Evolutionary conservation across 495 filamentous ascomycete species (phyloP).

Genomic region (Aspergillus incahuasiensis): DNA sequence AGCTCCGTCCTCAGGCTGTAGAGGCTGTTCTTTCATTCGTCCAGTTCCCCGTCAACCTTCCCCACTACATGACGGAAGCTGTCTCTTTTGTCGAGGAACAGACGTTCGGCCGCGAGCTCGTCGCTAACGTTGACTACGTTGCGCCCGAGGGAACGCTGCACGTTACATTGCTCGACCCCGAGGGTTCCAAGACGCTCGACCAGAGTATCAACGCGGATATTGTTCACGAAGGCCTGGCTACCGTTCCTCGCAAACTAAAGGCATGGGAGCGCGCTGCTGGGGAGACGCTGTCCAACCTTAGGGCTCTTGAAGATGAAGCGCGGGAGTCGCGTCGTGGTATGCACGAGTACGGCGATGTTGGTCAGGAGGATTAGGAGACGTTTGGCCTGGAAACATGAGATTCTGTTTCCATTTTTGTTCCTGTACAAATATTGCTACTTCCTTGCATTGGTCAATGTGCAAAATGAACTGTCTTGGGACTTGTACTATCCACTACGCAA

Average conservation of each 20-base stretch:
- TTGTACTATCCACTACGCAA: background rate
- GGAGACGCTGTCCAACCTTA: slow-evolving; percentile 62
- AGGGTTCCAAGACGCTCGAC: slow-evolving; percentile 52
- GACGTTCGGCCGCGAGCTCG: slow-evolving; percentile 64
- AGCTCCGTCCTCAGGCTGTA: slow-evolving; percentile 77
- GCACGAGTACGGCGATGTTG: slow-evolving; percentile 97
- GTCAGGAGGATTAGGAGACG: slow-evolving; percentile 71
- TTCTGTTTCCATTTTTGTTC: background rate
- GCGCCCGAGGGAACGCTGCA: slow-evolving; percentile 70
- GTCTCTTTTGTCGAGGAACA: slow-evolving; percentile 64
- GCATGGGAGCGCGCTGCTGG: slow-evolving; percentile 76
- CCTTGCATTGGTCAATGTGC: background rate
- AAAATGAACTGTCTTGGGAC: background rate
- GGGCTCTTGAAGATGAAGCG: slow-evolving; percentile 65
- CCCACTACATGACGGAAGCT: slow-evolving; percentile 77
- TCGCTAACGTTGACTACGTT: slow-evolving; percentile 85
- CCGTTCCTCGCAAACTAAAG: slow-evolving; percentile 86
- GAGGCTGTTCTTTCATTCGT: slow-evolving; percentile 86
- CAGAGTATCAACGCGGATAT: slow-evolving; percentile 85
- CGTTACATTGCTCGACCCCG: slow-evolving; percentile 79
- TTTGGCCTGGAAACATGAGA: background rate
- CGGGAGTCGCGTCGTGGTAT: slow-evolving; percentile 75
- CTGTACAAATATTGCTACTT: slow-evolving; percentile 12
- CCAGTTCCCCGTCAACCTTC: slow-evolving; percentile 66
- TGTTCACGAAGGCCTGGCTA: slow-evolving; percentile 74